Base-by-base conservation (phyloP, 2,329 filamentous ascomycete species). In the Verticillium nubilum region DNA sequence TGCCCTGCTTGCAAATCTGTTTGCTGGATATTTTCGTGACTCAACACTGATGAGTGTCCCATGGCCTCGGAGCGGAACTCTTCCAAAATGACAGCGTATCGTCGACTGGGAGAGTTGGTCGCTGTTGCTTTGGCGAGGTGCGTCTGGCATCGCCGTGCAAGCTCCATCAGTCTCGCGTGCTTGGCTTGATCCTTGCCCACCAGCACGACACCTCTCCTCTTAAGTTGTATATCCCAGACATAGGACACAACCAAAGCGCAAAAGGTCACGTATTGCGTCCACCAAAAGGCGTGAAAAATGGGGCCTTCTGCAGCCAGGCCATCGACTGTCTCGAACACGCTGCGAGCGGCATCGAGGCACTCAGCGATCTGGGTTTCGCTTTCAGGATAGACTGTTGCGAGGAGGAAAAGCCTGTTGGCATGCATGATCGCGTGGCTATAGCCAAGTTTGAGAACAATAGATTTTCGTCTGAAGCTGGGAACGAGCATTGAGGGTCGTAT, bases 341-440 rank as follows among this genome's bases (percentile, higher is more conserved):
- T 37, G 19, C 56, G 58, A 7, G 65, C 64, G 4, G 64, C 63
- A 1, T 27, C 54, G 4, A 56, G 10, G 25, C 54, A 56, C 54
- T 56, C 54, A 10, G 54, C 54, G 19, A 56, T 42, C n/a, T 56
- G 54, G 1, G 54, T 42, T 6, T 42, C 15, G 35, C 33, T 42
- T 12, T 56, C 54, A 19, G 31, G 33, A n/a, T 56, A 37, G 2
- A 56, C 33, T 9, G 54, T 37, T 50, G 54, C 73, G 0, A 86
- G 72, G 0, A 86, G 73, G 54, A 85, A 82, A 0, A 80, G 78
- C 0, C 84, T 78, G 56, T 82, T 83, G 15, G 81, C 77, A 17
- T 86, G 76, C 66, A 86, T 83, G 9, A 82, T 73, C 3, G 83
- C 81, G 59, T 86, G 83, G 9, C 76, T 78, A 61, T 84, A 79